Percentiles rank a stretch among this genome's conserved stretches.
phyloP scores from a whole-genome alignment of 106 monocot species.

The Posidonia australis region DNA sequence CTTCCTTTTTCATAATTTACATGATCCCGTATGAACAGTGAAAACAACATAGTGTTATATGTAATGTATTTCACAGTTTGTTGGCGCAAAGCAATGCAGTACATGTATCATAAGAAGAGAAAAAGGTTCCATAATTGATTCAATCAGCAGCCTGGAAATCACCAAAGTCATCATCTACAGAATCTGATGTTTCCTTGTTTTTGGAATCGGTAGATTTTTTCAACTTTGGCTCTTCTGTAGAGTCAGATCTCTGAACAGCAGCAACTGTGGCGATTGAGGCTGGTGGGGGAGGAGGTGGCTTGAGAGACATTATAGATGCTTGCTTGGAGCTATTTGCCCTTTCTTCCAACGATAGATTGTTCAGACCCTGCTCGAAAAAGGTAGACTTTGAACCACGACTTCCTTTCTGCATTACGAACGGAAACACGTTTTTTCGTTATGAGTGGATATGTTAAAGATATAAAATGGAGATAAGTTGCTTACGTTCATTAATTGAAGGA shows the following conservation, averaged over 20 bases:
- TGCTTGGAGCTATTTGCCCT: conserved; percentile 30
- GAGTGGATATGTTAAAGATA: not conserved
- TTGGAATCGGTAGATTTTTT: conserved; percentile 5
- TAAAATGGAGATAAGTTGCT: conserved; percentile 5
- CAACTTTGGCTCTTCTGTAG: conserved; percentile 10
- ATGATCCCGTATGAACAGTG: no score
- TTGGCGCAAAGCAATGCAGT: no score
- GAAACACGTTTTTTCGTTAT: not conserved
- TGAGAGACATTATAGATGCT: conserved; percentile 26
- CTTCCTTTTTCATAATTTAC: no score
- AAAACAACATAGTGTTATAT: no score
- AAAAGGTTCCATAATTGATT: conserved; percentile 2
- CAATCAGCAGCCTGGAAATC: conserved; percentile 81
- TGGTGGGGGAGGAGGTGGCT: conserved; percentile 65
- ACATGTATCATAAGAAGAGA: not conserved
- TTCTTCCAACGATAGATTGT: conserved; percentile 45
- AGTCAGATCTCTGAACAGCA: conserved; percentile 18
- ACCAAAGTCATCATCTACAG: conserved; percentile 78
- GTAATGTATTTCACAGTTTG: no score
- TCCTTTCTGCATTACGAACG: conserved; percentile 48
- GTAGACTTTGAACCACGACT: conserved; percentile 25
- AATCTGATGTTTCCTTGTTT: conserved; percentile 23
- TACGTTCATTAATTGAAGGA: conserved; percentile 90
- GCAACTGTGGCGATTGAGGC: conserved; percentile 30
- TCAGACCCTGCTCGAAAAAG: conserved; percentile 50